Evolutionary conservation across 2,329 filamentous ascomycete species (phyloP), one percentile per base, ranked within the genome.

Genomic region (Fusarium nisikadoi): DNA sequence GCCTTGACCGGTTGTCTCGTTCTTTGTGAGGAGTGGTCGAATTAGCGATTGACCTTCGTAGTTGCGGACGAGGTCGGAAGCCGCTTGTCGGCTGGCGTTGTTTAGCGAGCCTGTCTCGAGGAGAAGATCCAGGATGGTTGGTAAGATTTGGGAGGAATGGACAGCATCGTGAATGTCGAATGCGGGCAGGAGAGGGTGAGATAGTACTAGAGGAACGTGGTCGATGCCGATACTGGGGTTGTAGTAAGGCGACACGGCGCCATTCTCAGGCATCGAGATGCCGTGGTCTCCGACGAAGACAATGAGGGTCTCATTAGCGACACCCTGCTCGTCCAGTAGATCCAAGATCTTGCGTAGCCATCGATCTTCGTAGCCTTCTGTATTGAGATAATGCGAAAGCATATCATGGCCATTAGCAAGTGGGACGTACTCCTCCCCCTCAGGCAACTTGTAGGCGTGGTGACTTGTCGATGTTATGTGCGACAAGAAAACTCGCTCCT

Each of bases 271-370:
- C 46, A 81, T 75, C 0, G 80, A 80, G 14, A 80, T 52, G 12
- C 80, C 80, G 3, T 81, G 80, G 49, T 81, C 80, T 7, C 80
- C 80, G 5, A 79, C 76, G 23, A 80, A 73, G n/a, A 81, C 72
- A 16, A 80, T 62, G 2, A 81, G 67, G 6, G 80, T 81, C 53
- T 81, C 79, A 27, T 81, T 74, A 2, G 80, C 77, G 14, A 80
- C 76, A 10, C 76, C 79, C 33, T 80, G 72, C 45, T 79, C 74
- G 14, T 81, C 79, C 2, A 81, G 50, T 5, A 81, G 63, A 8
- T 76, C 47, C n/a, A 81, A 27, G 1, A 81, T 65, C 53, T 75
- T 79, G 25, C 74, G 74, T 2, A 81, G 53, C 79, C 79, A 81
- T 25, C 65, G 68, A 45, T 81, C 79, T 17, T 76, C 78, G 39